phyloP scores from a whole-genome alignment of 2,329 filamentous ascomycete genomes.

The Alternaria arbusti region DNA sequence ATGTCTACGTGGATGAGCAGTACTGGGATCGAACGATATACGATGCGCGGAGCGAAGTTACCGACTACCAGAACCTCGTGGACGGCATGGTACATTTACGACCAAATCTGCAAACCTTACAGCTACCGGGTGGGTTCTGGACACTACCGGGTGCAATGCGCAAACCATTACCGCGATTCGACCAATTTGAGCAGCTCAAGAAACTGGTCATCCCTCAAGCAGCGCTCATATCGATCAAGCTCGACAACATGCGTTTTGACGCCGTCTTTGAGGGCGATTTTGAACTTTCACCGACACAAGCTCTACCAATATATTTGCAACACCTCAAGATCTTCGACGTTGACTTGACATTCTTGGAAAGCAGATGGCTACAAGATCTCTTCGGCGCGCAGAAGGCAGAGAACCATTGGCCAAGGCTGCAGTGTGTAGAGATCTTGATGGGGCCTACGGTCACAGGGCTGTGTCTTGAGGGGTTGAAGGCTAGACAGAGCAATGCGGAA shows the following conservation, averaged over 20 bases:
- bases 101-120: slow-evolving; percentile 5
- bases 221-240: slow-evolving; percentile 19
- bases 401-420: slow-evolving; percentile 5
- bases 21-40: slow-evolving; percentile 15
- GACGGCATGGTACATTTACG: slow-evolving; percentile 14
- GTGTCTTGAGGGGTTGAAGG: not conserved
- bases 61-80: slow-evolving; percentile 19
- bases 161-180: slow-evolving; percentile 20
- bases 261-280: slow-evolving; percentile 12
- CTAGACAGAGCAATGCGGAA: not conserved
- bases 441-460: not conserved
- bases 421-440: slow-evolving; percentile 9
- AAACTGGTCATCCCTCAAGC: slow-evolving; percentile 16
- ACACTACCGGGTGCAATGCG: slow-evolving; percentile 18
- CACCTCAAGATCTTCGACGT: slow-evolving; percentile 19
- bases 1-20: not conserved
- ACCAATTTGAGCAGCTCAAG: slow-evolving; percentile 7
- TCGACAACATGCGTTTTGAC: slow-evolving; percentile 21
- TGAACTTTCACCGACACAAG: slow-evolving; percentile 8
- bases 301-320: slow-evolving; percentile 8
- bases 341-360: slow-evolving; percentile 5
- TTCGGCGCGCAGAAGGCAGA: slow-evolving; percentile 5
- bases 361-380: slow-evolving; percentile 11
- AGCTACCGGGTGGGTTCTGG: slow-evolving; percentile 24
- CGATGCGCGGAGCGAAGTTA: slow-evolving; percentile 20